Base-by-base conservation (phyloP, 1,284 basidiomycete genomes). In the Leccinum proliferum region DNA sequence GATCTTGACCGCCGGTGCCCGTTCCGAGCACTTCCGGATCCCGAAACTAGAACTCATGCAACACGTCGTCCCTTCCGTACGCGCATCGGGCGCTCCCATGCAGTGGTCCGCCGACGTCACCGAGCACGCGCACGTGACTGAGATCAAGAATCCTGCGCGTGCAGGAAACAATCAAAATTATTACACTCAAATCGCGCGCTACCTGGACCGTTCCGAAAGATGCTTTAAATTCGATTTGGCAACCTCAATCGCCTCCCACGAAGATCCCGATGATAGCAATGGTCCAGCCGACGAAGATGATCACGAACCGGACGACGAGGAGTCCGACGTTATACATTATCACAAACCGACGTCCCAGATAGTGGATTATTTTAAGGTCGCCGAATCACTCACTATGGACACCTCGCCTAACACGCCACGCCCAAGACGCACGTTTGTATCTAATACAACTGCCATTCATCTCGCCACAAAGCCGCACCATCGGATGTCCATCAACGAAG, bases 41-140 rank as follows among this genome's bases (percentile, higher is more conserved):
- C 62, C 34, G 2, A 62, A 62, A n/a, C 37, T 62, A 2, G 43
- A 62, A 37, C 53, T 62, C 41, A 39, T 60, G 46, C 46, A 50
- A 21, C 46, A 50, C 10, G 46, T 50, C n/a, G 46, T 50, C 18
- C 46, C 46, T 12, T 50, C 46, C 46, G n/a, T 50, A n/a, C 46
- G 18, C 15, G 46, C 46, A 18, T 50, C 46, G 15, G 46, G 18
- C n/a, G 46, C 46, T 50, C 46, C 46, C 46, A 50, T 50, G 46
- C 46, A 50, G 46, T 50, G 18, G 46, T 50, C 46, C 10, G 46
- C 46, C 18, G 46, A 50, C 18, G 46, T 50, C 46, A 50, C 46
- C 15, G 46, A 50, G 18, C 46, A 50, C 18, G 46, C 46, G 9
- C 46, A 50, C 10, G 55, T 55, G 32, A 55, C n/a, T 12, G 55